These are phyloP conservation scores for Cyclotella cryptica DNA, from an alignment of 108 stramenopile species.

Conservation along the genomic window DNA sequence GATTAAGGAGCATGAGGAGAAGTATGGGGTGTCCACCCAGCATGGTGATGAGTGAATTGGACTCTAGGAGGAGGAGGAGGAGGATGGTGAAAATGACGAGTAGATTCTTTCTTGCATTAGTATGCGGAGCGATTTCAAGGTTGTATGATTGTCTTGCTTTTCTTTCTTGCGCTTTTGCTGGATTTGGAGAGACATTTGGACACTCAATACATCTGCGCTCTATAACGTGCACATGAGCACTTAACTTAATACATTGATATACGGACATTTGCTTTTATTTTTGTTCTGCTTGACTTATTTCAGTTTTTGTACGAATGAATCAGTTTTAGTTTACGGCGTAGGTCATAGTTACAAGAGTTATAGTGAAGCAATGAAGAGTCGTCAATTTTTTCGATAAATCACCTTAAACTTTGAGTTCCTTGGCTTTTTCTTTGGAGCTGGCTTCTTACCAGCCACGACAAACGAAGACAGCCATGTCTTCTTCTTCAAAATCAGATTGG, in stretches of 20 bases:
- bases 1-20: conserved; percentile 22
- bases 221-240: no score
- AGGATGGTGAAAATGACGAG: not conserved
- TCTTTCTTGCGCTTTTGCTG: not conserved
- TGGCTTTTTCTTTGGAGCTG: conserved; percentile 5
- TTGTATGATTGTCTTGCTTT: not conserved
- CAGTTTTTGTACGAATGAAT: no score
- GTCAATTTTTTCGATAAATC: conserved; percentile 29
- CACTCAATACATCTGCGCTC: not conserved
- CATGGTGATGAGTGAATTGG: conserved; percentile 1
- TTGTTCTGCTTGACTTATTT: no score
- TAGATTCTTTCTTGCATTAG: not conserved
- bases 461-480: conserved; percentile 6
- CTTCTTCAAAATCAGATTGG: not conserved
- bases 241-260: no score
- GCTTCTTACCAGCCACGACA: not conserved
- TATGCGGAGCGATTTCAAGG: no score
- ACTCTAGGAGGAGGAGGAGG: not conserved
- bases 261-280: no score
- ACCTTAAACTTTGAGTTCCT: conserved; percentile 26
- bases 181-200: not conserved
- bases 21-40: not conserved
- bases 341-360: no score
- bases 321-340: no score
- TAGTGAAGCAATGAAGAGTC: no score